These are phyloP conservation scores for Xerocomus brunneocitrinus DNA, from an alignment of 768 basidiomycete genomes.

Conservation along the genomic window DNA sequence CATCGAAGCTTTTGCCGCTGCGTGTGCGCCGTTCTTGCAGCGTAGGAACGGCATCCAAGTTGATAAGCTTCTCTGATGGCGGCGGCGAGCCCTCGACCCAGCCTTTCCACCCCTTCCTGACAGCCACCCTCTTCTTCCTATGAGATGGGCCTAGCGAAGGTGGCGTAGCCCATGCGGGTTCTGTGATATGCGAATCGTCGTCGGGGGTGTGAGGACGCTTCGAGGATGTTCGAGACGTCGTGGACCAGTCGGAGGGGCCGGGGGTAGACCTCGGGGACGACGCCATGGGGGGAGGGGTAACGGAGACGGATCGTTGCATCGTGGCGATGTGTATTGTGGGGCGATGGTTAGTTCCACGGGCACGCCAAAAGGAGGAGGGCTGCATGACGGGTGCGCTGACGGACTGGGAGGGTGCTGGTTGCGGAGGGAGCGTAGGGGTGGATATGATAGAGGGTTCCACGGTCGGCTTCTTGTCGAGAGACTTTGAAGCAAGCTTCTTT, in stretches of 20 bases:
- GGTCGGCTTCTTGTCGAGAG: conserved; percentile 32
- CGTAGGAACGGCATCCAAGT: conserved; percentile 67
- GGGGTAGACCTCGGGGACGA: conserved; percentile 72
- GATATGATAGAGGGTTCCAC: conserved; percentile 12
- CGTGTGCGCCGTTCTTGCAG: conserved; percentile 74
- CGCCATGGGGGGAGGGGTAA: conserved; percentile 65
- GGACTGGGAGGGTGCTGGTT: conserved; percentile 17
- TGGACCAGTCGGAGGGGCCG: conserved; percentile 67
- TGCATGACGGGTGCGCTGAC: conserved; percentile 30
- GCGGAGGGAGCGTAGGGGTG: conserved; percentile 17
- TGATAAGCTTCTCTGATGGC: conserved; percentile 77
- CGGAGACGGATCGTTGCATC: conserved; percentile 65
- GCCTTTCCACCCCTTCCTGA: conserved; percentile 85
- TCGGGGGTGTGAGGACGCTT: conserved; percentile 75
- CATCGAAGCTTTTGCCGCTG: conserved; percentile 83
- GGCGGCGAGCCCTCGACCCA: conserved; percentile 86
- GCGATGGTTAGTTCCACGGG: conserved; percentile 36
- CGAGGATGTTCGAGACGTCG: conserved; percentile 72
- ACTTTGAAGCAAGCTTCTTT: conserved; percentile 34
- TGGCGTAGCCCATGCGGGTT: conserved; percentile 19
- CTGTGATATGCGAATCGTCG: conserved; percentile 45
- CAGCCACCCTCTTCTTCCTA: conserved; percentile 58
- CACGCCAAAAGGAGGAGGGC: conserved; percentile 58
- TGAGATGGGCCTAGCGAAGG: conserved; percentile 29
- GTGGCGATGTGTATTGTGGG: conserved; percentile 71